Conservation (phyloP, 306 rosid genomes). For the Begonia peltatifolia region DNA sequence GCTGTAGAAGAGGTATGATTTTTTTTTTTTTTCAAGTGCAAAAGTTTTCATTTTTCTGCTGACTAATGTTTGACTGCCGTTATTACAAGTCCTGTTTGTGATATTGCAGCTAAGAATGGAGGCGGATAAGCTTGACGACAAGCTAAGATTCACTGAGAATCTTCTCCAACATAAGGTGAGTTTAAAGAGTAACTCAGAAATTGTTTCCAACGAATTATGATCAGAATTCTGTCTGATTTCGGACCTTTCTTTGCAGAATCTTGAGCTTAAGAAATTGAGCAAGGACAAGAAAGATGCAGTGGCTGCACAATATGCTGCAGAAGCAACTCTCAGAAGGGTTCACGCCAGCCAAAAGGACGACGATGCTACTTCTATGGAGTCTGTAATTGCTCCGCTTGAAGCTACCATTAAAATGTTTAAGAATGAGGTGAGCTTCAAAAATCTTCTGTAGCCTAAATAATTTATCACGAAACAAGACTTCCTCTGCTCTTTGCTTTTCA, state of each 20-base stretch:
- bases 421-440: constrained; percentile 44
- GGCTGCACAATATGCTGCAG: constrained; percentile 88
- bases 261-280: constrained; percentile 57
- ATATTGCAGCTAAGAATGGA: constrained; percentile 47
- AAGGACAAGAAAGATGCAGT: constrained; percentile 69
- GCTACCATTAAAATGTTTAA: constrained; percentile 71
- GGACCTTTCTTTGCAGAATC: constrained; percentile 33
- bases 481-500: constrained; percentile 14
- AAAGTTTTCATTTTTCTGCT: too few relatives aligned
- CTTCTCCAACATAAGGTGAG: constrained; percentile 66
- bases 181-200: not conserved
- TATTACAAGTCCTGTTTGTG: too few relatives aligned
- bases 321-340: constrained; percentile 70
- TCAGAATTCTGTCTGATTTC: too few relatives aligned
- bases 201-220: too few relatives aligned
- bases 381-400: constrained; percentile 73
- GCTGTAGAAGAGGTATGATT: constrained; percentile 60
- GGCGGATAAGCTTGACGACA: constrained; percentile 37
- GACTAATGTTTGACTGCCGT: too few relatives aligned
- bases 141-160: constrained; percentile 29
- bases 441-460: not conserved
- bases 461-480: not conserved
- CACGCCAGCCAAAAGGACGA: constrained; percentile 52
- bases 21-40: too few relatives aligned
- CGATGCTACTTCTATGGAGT: constrained; percentile 44